Evolutionary conservation across 805 yeast genomes (phyloP).

Genomic region (Torulaspora maleeae): DNA sequence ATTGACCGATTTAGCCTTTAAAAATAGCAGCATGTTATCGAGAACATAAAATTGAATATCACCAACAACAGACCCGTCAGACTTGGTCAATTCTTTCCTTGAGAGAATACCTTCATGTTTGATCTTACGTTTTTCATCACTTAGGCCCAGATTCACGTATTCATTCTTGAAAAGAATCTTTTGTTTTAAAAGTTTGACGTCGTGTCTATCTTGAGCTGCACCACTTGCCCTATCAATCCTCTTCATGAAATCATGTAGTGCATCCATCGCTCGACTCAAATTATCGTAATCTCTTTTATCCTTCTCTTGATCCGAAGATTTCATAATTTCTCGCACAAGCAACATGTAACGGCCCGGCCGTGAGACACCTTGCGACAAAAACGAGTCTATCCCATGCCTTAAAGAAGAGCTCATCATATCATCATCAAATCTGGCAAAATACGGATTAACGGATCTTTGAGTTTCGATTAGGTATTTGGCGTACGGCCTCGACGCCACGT

Average conservation of each 20-base stretch:
- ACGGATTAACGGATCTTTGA: constrained; percentile 83
- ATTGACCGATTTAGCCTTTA: constrained; percentile 78
- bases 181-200: constrained; percentile 80
- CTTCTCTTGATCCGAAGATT: constrained; percentile 78
- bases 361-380: constrained; percentile 90
- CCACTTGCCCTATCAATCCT: constrained; percentile 82
- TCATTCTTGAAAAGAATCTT: constrained; percentile 80
- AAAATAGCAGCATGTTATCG: constrained; percentile 83
- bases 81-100: constrained; percentile 31
- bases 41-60: constrained; percentile 81
- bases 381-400: constrained; percentile 74
- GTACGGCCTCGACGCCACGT: constrained; percentile 91
- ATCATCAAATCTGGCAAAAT: constrained; percentile 89
- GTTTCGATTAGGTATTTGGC: constrained; percentile 94
- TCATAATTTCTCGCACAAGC: constrained; percentile 73
- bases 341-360: constrained; percentile 93
- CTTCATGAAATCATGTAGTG: constrained; percentile 67
- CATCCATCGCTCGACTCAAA: constrained; percentile 66
- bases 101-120: constrained; percentile 38
- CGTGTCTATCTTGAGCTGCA: constrained; percentile 87
- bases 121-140: constrained; percentile 74
- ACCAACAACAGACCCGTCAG: constrained; percentile 39
- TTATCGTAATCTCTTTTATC: constrained; percentile 44
- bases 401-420: constrained; percentile 67
- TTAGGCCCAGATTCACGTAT: constrained; percentile 76